These are phyloP conservation scores for Pestalotiopsis sp. DNA, from an alignment of 2,329 filamentous ascomycete species.

Conservation along the genomic window DNA sequence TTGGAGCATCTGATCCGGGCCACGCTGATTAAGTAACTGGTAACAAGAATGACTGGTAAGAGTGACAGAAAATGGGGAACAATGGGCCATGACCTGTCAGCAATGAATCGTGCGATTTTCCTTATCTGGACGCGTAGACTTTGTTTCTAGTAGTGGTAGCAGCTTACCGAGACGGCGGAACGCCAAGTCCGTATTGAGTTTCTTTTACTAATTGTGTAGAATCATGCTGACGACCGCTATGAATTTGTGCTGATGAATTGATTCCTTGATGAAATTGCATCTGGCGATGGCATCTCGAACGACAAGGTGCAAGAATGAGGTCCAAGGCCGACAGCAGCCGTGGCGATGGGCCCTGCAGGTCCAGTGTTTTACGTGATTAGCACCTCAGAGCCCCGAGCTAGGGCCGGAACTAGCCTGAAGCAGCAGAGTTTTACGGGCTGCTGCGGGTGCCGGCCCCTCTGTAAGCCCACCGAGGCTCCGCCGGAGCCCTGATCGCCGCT, in stretches of 20 bases:
- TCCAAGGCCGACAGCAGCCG: constrained; percentile 8
- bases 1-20: background rate
- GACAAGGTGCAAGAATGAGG: background rate
- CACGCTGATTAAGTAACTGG: background rate
- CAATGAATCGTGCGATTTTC: background rate
- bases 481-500: background rate
- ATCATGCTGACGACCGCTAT: background rate
- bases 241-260: background rate
- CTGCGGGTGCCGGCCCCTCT: background rate
- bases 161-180: constrained; percentile 5
- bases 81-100: background rate
- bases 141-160: background rate
- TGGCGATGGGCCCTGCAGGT: background rate
- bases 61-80: background rate
- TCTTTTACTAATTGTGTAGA: background rate
- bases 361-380: constrained; percentile 13
- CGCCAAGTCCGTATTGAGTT: no score
- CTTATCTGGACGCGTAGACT: background rate
- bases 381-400: background rate
- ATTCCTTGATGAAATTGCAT: background rate
- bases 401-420: background rate
- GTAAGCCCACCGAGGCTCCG: background rate
- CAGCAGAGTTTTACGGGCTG: background rate
- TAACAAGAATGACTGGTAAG: background rate
- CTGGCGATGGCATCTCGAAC: background rate